Base-by-base conservation (phyloP, 2,329 filamentous ascomycete genomes). In the Fusarium chaquense region DNA sequence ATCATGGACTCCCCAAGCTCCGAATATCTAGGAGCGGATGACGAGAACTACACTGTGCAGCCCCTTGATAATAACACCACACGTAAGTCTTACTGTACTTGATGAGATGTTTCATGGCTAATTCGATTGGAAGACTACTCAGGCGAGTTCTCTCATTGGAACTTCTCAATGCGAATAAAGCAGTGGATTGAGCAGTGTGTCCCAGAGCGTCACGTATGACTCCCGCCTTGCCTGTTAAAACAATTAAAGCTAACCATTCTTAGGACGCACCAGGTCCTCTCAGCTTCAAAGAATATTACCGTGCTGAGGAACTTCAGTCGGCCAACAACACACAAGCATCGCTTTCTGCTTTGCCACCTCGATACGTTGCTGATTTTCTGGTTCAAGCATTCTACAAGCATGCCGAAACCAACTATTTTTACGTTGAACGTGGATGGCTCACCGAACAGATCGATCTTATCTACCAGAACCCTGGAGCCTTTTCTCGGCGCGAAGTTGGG, bases 111-210 rank as follows among this genome's bases (percentile, higher is more conserved):
- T 20, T 26, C 57, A 59, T 64, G 33, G 41, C 58, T 40, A 62
- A 43, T 15, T 45, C 26, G 2, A 16, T 6, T 38, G 7, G 6
- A 43, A 85, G 83, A 85, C 56, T 85, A 84, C 62, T 85, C 83
- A 1, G 83, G 83, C 11, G 83, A 85, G 65, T 85, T 85, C 68
- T 85, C 83, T 2, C 83, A 85, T 58, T 85, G 83, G 82, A 85
- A 85, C 65, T 85, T 85, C 69, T 85, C 83, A 41, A 84, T 84
- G 82, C 76, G 82, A 41, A 80, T 84, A 65, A 84, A 84, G 66
- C 79, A 82, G n/a, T 83, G 82, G 73, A 81, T 85, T n/a, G 81
- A 84, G 56, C 77, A 82, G 51, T 80, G 78, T 60, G 77, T 77
- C 10, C 75, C 76, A 28, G 74, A 74, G 33, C 75, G 69, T 62